Conservation (phyloP, 163 green algal genomes). For the Chlorella variabilis region DNA sequence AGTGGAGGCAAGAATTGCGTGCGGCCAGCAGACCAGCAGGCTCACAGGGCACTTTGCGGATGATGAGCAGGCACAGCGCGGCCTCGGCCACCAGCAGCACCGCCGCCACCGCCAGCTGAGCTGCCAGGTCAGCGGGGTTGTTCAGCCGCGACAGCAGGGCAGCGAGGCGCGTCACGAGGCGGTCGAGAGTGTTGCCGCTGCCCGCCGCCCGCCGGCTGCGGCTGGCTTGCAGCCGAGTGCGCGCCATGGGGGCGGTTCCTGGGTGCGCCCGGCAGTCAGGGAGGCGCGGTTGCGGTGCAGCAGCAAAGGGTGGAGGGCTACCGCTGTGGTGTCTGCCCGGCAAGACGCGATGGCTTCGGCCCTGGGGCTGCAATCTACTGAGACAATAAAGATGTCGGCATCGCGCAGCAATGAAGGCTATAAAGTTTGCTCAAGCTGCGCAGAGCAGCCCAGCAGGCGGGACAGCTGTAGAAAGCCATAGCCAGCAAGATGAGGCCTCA, state of each 20-base stretch:
- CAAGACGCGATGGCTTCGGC: too few relatives aligned
- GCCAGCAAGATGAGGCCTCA: too few relatives aligned
- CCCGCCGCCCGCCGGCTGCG: not conserved
- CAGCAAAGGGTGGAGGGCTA: not conserved
- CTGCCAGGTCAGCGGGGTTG: slow-evolving; percentile 22
- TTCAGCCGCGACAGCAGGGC: slow-evolving; percentile 10
- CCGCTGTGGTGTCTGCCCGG: too few relatives aligned
- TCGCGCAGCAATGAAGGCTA: too few relatives aligned
- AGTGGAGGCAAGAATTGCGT: not conserved
- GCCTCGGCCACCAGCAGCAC: slow-evolving; percentile 53
- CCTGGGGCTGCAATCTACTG: too few relatives aligned
- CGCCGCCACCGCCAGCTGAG: not conserved
- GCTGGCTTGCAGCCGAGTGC: not conserved
- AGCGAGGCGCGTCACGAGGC: not conserved
- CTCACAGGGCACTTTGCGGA: slow-evolving; percentile 52
- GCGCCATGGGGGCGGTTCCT: not conserved
- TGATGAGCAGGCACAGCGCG: slow-evolving; percentile 56
- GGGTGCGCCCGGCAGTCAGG: too few relatives aligned
- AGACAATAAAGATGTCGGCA: too few relatives aligned
- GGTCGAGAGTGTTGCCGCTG: slow-evolving; percentile 1
- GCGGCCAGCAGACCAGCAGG: not conserved
- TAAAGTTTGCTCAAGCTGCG: too few relatives aligned
- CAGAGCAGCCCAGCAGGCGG: too few relatives aligned
- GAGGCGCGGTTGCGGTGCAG: not conserved
- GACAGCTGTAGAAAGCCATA: too few relatives aligned